Conservation (phyloP, 164 flowering plant genomes). For the Kalanchoe fedtschenkoi region DNA sequence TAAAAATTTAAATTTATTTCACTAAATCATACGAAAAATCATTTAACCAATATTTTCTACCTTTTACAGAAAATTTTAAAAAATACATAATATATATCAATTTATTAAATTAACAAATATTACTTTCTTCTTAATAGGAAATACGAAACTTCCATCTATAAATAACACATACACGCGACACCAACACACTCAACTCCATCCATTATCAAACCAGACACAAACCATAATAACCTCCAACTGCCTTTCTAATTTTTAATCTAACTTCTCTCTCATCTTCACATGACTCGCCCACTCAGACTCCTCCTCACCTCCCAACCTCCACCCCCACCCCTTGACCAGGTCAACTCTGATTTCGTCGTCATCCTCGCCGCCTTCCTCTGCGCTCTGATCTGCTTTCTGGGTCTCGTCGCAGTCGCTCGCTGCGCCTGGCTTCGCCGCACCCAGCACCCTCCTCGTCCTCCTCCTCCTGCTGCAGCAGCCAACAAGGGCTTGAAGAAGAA, state of each 20-base stretch:
- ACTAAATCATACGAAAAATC: too few species aligned
- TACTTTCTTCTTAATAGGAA: too few species aligned
- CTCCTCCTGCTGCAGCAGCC: slow-evolving; percentile 12
- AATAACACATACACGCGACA: neutral
- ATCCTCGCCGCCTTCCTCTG: slow-evolving; percentile 83
- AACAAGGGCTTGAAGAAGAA: slow-evolving; percentile 87
- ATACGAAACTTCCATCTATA: neutral
- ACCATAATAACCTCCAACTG: slow-evolving; percentile 1
- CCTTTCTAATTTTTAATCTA: neutral
- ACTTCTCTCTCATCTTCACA: neutral
- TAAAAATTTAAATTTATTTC: too few species aligned
- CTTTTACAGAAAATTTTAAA: too few species aligned
- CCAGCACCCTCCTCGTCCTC: neutral
- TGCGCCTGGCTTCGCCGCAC: slow-evolving; percentile 81
- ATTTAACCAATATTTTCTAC: too few species aligned
- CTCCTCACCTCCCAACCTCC: neutral
- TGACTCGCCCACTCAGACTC: slow-evolving; percentile 1
- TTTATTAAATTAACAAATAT: too few species aligned
- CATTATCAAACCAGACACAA: neutral
- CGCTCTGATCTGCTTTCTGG: slow-evolving; percentile 86
- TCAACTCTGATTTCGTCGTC: slow-evolving; percentile 75
- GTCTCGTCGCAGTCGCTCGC: slow-evolving; percentile 73
- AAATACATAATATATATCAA: too few species aligned
- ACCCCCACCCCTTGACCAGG: slow-evolving; percentile 7
- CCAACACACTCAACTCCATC: neutral